These are phyloP conservation scores for Hibiscus trionum DNA, from an alignment of 345 rosid genomes.

Conservation along the genomic window DNA sequence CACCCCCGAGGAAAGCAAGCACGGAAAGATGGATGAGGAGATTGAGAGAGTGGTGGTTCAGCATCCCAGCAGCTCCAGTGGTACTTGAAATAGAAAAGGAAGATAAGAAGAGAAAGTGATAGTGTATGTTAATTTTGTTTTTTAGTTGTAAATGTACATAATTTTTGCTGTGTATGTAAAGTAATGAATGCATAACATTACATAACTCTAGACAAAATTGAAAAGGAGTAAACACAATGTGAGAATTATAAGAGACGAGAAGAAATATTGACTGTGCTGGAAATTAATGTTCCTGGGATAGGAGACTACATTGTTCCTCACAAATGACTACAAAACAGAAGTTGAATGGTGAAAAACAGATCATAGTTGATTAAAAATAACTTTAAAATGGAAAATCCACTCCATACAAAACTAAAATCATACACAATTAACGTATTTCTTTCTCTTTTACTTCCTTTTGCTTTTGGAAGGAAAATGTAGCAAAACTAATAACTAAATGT, in stretches of 20 bases:
- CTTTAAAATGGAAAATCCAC: neutral
- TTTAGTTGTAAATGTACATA: too few species aligned
- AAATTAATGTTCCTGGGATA: too few species aligned
- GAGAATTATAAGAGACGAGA: neutral
- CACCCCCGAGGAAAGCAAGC: conserved; percentile 63
- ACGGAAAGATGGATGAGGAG: conserved; percentile 71
- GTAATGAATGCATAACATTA: neutral
- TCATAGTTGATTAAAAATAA: neutral
- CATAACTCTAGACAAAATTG: neutral
- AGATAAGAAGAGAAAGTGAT: conserved; percentile 61
- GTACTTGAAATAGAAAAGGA: conserved; percentile 60
- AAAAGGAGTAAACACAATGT: neutral
- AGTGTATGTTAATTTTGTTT: neutral
- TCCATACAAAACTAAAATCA: neutral
- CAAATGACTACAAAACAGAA: neutral
- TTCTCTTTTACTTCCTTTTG: too few species aligned
- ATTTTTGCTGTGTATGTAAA: neutral
- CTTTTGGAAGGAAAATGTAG: too few species aligned
- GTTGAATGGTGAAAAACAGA: neutral
- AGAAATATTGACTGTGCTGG: neutral
- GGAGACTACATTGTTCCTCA: neutral
- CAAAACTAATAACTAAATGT: neutral
- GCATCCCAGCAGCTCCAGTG: conserved; percentile 92
- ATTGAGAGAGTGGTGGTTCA: conserved; percentile 96
- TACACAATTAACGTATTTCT: neutral